Percentiles rank a stretch among this genome's conserved stretches.
Conservation (phyloP, 1,284 basidiomycete genomes). For the Fomitopsis betulina region DNA sequence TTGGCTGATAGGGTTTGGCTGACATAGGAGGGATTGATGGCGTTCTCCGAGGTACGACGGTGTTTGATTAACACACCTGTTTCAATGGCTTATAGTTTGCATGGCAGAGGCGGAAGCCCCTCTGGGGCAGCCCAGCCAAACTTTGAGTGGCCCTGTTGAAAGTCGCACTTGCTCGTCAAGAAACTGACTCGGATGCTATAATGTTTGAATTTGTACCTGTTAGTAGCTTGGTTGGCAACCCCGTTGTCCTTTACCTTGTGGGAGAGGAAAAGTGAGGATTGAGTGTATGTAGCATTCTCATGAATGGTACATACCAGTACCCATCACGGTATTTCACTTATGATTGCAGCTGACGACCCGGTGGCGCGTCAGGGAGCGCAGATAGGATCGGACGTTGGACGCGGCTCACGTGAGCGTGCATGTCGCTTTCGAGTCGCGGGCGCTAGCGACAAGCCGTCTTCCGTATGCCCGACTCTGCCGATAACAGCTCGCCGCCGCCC, state of each 20-base stretch:
- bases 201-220: not conserved
- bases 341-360: not conserved
- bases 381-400: not conserved
- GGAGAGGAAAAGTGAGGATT: too few species aligned
- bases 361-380: not conserved
- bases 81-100: not conserved
- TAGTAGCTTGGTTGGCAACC: too few species aligned
- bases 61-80: not conserved
- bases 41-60: constrained; percentile 35
- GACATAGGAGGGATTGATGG: constrained; percentile 37
- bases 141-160: constrained; percentile 21
- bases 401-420: constrained; percentile 1
- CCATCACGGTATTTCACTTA: too few species aligned
- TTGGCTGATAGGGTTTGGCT: not conserved
- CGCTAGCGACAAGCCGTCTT: not conserved
- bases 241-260: too few species aligned
- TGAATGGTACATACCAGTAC: too few species aligned
- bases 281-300: too few species aligned
- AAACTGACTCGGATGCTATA: too few species aligned
- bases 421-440: not conserved
- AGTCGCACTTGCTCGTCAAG: too few species aligned
- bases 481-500: constrained; percentile 6
- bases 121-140: constrained; percentile 58
- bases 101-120: constrained; percentile 51
- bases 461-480: constrained; percentile 6